Evolutionary conservation across 2,329 filamentous ascomycete genomes (phyloP).

Genomic region (Ustulina deusta): DNA sequence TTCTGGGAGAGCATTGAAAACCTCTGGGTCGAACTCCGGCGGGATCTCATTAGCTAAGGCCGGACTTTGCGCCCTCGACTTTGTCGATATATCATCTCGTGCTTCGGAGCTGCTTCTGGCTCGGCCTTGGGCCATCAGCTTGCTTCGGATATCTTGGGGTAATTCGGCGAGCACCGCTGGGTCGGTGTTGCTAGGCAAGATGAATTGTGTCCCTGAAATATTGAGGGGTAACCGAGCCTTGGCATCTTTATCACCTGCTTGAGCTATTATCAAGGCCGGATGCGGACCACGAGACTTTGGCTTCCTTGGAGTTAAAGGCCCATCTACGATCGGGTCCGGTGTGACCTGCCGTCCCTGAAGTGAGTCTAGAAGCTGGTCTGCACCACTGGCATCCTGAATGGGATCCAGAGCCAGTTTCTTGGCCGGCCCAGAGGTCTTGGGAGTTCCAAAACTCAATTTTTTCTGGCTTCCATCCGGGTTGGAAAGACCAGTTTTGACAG

Average conservation of each 20-base stretch:
- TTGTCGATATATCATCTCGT: slow-evolving; percentile 50
- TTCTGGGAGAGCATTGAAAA: slow-evolving; percentile 83
- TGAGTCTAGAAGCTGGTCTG: slow-evolving; percentile 51
- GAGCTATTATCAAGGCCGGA: slow-evolving; percentile 65
- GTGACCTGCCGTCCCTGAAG: slow-evolving; percentile 50
- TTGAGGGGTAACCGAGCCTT: slow-evolving; percentile 78
- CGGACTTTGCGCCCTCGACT: slow-evolving; percentile 56
- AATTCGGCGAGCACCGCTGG: slow-evolving; percentile 84
- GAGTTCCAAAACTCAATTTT: slow-evolving; percentile 77
- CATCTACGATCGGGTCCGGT: slow-evolving; percentile 67
- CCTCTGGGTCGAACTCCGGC: slow-evolving; percentile 86
- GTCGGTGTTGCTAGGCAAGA: slow-evolving; percentile 87
- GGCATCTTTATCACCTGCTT: slow-evolving; percentile 62
- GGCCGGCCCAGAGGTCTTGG: slow-evolving; percentile 54
- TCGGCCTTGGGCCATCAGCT: slow-evolving; percentile 72
- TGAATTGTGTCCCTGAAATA: slow-evolving; percentile 87
- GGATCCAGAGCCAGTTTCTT: slow-evolving; percentile 55
- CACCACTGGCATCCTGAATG: slow-evolving; percentile 63
- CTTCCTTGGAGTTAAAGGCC: slow-evolving; percentile 65
- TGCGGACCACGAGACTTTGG: slow-evolving; percentile 59
- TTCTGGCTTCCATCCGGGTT: slow-evolving; percentile 80
- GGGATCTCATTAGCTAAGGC: slow-evolving; percentile 61
- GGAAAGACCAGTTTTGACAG: slow-evolving; percentile 71
- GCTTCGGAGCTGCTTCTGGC: slow-evolving; percentile 44
- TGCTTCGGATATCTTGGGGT: slow-evolving; percentile 83